Base-by-base conservation (phyloP, 306 rosid species). In the Oemleria cerasiformis region DNA sequence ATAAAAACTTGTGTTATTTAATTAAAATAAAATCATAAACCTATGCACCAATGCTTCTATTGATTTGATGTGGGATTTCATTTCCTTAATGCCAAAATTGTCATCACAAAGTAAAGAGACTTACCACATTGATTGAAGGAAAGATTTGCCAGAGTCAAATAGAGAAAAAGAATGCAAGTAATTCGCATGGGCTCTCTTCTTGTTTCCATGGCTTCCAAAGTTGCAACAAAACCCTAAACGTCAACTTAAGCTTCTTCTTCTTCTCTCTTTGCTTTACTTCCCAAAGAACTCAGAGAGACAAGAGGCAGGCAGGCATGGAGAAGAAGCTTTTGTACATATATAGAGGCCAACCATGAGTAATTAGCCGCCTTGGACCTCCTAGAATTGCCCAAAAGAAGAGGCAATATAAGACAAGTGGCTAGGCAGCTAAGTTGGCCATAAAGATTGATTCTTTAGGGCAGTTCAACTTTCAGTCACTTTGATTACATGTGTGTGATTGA, bases 71-170 rank as follows among this genome's bases (percentile, higher is more conserved):
- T n/a, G n/a, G n/a, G n/a, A n/a, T n/a, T n/a, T n/a, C 36, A 30
- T 30, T 30, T 30, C 3, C 36, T 30, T 30, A 30, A 30, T 30
- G 36, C 36, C 36, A 30, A 30, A 30, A 30, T 30, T 30, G 36
- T 30, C 36, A 30, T 0, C 3, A 4, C 36, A 34, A 58, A 12
- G 25, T 9, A 14, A 49, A 40, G 77, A 39, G 82, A 45, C 87
- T 78, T 88, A 91, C 97, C 97, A 71, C 96, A 88, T 73, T 78
- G 84, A 63, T 72, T 71, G 82, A 83, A 85, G 75, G 80, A 80
- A 73, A 85, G 50, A 70, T 86, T 62, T 67, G 79, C 75, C 15
- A 86, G 58, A 59, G 77, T 64, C 4, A 86, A 57, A 72, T 70
- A 84, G 72, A 86, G 79, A 55, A 83, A 61, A 73, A 85, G 70